Evolutionary conservation across 441 rosid species (phyloP).

Genomic region (Capsella rubella): DNA sequence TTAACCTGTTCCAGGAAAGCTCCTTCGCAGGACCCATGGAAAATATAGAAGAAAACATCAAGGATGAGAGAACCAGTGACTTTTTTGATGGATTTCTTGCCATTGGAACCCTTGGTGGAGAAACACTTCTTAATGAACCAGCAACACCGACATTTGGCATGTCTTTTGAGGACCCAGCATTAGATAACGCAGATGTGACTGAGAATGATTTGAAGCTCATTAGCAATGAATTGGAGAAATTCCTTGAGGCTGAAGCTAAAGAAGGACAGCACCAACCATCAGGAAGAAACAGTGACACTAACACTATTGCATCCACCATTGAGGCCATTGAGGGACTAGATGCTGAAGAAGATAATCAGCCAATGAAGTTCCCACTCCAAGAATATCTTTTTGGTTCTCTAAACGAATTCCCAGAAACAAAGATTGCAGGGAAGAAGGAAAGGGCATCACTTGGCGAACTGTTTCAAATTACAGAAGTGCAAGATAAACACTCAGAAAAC

Average conservation of each 20-base stretch:
- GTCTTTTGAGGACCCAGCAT: slow-evolving; percentile 52
- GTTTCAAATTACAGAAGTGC: slow-evolving; percentile 60
- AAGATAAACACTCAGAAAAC: slow-evolving; percentile 49
- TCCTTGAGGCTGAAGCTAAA: slow-evolving; percentile 80
- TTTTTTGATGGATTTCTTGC: slow-evolving; percentile 83
- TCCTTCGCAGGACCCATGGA: slow-evolving; percentile 49
- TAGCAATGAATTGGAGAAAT: slow-evolving; percentile 69
- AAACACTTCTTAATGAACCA: slow-evolving; percentile 57
- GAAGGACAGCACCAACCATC: slow-evolving; percentile 66
- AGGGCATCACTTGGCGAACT: slow-evolving; percentile 74
- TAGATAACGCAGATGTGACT: slow-evolving; percentile 57
- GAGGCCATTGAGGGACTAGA: slow-evolving; percentile 55
- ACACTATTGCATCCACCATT: slow-evolving; percentile 61
- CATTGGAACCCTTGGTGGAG: slow-evolving; percentile 88
- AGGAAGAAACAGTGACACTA: slow-evolving; percentile 70
- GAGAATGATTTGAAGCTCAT: slow-evolving; percentile 70
- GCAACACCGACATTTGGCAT: slow-evolving; percentile 74
- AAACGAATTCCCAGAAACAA: slow-evolving; percentile 62
- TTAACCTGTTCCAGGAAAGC: slow-evolving; percentile 52
- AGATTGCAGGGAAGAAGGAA: slow-evolving; percentile 57
- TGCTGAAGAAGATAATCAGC: slow-evolving; percentile 53
- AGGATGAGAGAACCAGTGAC: slow-evolving; percentile 58
- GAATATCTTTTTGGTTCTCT: slow-evolving; percentile 81
- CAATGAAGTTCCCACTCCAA: slow-evolving; percentile 72
- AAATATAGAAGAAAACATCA: slow-evolving; percentile 41